Percentiles rank a stretch among this genome's conserved stretches.
Conservation (phyloP, 2,329 filamentous ascomycete genomes). For the Trichophyton schoenleinii region DNA sequence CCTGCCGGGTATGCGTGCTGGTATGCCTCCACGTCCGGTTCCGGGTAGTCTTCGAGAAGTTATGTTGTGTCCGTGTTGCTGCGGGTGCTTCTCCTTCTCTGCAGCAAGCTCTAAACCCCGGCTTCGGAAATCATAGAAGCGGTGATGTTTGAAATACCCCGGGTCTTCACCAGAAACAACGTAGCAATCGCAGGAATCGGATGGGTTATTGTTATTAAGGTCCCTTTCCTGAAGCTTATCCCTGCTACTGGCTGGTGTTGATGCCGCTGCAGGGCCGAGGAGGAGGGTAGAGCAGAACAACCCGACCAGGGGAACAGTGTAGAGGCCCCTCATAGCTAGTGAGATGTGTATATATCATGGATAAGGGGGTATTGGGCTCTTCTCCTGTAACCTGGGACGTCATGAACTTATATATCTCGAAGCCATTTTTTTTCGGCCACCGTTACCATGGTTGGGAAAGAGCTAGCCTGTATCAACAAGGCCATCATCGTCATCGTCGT, state of each 20-base stretch:
- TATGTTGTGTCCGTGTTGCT: neutral
- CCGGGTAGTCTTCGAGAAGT: neutral
- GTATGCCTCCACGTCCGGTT: neutral
- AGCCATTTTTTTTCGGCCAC: neutral
- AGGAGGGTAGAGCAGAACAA: neutral
- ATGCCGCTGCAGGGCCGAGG: neutral
- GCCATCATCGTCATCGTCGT: neutral
- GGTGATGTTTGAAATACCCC: constrained; percentile 40
- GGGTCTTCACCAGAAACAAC: constrained; percentile 31
- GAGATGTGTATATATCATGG: neutral
- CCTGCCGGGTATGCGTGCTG: neutral
- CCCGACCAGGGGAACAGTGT: neutral
- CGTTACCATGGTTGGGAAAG: neutral
- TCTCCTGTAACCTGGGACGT: neutral
- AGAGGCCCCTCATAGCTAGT: neutral
- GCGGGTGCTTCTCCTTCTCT: neutral
- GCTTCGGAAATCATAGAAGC: constrained; percentile 39
- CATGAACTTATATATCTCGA: neutral
- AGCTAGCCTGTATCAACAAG: neutral
- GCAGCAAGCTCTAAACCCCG: neutral
- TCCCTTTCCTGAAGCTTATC: no score
- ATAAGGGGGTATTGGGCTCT: neutral
- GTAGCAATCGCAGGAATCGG: constrained; percentile 36
- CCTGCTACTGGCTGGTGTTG: no score
- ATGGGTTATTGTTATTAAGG: neutral